Evolutionary conservation across 768 basidiomycete genomes (phyloP).

Genomic region (Phlegmacium glaucopus): DNA sequence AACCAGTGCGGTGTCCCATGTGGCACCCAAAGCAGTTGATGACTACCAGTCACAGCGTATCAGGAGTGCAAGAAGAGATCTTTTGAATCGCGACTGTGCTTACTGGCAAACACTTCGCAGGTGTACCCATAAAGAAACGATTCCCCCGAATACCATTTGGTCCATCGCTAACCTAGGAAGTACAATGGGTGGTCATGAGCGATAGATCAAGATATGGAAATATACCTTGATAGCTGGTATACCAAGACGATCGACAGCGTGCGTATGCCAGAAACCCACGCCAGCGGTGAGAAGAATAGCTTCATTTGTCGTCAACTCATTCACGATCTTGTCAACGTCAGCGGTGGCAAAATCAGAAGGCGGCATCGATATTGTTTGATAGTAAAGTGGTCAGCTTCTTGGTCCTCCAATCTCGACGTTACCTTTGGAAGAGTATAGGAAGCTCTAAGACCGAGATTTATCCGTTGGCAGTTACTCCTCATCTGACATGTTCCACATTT

Average conservation of each 20-base stretch:
- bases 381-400: too few species aligned
- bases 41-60: constrained; percentile 37
- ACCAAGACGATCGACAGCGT: constrained; percentile 58
- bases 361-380: constrained; percentile 39
- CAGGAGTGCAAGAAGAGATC: neutral
- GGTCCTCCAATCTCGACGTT: too few species aligned
- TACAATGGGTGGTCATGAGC: neutral
- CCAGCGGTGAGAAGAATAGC: constrained; percentile 71
- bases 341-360: constrained; percentile 69
- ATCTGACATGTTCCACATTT: too few species aligned
- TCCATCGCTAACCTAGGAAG: constrained; percentile 67
- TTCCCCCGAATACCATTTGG: constrained; percentile 75
- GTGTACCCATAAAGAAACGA: constrained; percentile 79
- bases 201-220: neutral
- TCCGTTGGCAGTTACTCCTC: too few species aligned
- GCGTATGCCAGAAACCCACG: constrained; percentile 77
- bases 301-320: constrained; percentile 70
- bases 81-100: constrained; percentile 12
- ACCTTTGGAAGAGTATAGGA: too few species aligned
- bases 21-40: constrained; percentile 74
- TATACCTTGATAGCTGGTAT: constrained; percentile 68
- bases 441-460: too few species aligned
- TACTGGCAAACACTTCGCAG: constrained; percentile 74
- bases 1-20: constrained; percentile 67
- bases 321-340: constrained; percentile 56